Evolutionary conservation across 768 basidiomycete species (phyloP), one percentile per base, ranked within the genome.

Genomic region (Leccinum uliginosum): DNA sequence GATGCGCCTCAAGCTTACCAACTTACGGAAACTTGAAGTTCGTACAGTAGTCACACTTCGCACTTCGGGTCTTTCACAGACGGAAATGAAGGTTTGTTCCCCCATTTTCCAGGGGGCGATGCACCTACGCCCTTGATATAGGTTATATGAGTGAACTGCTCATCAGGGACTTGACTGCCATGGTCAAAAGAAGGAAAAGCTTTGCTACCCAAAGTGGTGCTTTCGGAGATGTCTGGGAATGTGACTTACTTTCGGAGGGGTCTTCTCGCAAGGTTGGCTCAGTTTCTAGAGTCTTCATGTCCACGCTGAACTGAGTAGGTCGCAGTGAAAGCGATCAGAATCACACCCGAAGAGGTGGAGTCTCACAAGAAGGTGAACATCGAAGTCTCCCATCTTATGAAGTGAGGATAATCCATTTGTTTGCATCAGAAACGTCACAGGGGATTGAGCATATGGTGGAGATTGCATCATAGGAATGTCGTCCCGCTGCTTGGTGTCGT

Each of bases 401-500:
- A 40, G 34, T 34, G 8, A 29, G 19, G 27, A 40, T 30, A 1
- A 6, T 23, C 12, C 6, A 43, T 19, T 19, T 34, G 26, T 23
- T 34, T n/a, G 5, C 34, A 46, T 19, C 35, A 67, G 66, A 62
- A 51, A 51, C 58, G 73, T n/a, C 64, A 60, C n/a, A 70, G 72
- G 21, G 74, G 75, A 52, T 17, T 68, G 23, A 64, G 4, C 30
- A 23, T 69, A 3, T 67, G 64, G 67, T 47, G 4, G 17, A 40
- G 23, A 19, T 23, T 67, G 24, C 45, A 10, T n/a, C 64, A 67
- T 45, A 34, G 0, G 30, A 73, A 75, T 50, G 56, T 74, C 4
- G 59, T 74, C 17, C 68, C 70, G 3, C 50, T 75, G 1, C 64
- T 65, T 17, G 74, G 73, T 5, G 58, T 64, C 4, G 61, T 67